These are phyloP conservation scores for Sedum album DNA, from an alignment of 164 flowering plant species.

Conservation along the genomic window DNA sequence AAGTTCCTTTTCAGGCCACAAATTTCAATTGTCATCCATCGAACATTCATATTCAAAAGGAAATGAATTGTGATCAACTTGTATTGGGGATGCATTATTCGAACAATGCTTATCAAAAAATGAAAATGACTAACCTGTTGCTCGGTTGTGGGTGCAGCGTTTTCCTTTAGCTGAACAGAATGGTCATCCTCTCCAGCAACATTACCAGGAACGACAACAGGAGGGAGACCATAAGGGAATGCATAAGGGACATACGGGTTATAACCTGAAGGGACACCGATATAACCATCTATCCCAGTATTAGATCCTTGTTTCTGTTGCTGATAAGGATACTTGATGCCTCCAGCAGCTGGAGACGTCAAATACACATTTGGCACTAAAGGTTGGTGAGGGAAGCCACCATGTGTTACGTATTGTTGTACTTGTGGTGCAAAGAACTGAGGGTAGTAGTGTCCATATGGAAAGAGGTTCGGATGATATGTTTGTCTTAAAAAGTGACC, in stretches of 20 bases:
- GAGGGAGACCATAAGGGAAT: conserved; percentile 22
- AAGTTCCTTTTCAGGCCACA: neutral
- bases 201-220: conserved; percentile 22
- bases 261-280: conserved; percentile 30
- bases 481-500: conserved; percentile 34
- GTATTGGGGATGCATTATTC: too few species aligned
- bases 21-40: neutral
- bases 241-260: conserved; percentile 24
- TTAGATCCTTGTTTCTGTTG: conserved; percentile 26
- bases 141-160: conserved; percentile 22
- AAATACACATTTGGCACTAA: conserved; percentile 29
- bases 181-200: conserved; percentile 29
- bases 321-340: conserved; percentile 26
- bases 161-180: conserved; percentile 36
- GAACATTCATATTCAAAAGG: neutral
- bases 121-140: conserved; percentile 29
- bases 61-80: too few species aligned
- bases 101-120: neutral
- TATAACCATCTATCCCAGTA: conserved; percentile 23
- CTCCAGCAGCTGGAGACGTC: conserved; percentile 29
- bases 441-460: conserved; percentile 34
- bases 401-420: conserved; percentile 34
- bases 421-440: conserved; percentile 35
- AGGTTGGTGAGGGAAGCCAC: conserved; percentile 43
- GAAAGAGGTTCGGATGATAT: conserved; percentile 34